Base-by-base conservation (phyloP, 352 stramenopile genomes). In the Phytophthora pluvialis region DNA sequence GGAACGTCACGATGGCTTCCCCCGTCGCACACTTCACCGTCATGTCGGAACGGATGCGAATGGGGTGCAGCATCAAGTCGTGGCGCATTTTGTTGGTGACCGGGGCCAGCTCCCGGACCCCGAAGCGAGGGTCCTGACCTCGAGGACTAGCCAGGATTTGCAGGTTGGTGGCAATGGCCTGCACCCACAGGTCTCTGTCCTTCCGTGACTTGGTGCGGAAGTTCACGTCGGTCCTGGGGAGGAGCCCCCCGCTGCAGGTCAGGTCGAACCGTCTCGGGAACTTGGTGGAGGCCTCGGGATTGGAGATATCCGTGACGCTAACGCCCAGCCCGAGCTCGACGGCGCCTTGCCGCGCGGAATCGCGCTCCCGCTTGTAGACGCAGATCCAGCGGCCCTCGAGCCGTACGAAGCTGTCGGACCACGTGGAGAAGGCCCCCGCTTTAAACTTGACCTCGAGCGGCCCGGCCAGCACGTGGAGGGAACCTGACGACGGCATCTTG, bases 131-230 rank as follows among this genome's bases (percentile, higher is more conserved):
- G 32, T 93, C 80, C 7, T 80, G 39, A 0, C 82, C 84, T 10
- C 38, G 16, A 13, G 71, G 31, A 18, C 64, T 76, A 31, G 74
- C 69, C 38, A 93, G 77, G 16, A 83, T 69, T 43, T 87, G 75
- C 45, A 90, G 64, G 65, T 95, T 95, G 33, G 64, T 81, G 8
- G 72, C 50, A 48, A 95, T 85, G 8, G 85, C 73, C 42, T 83
- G 60, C 18, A 88, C 83, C 86, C 86, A 95, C 40, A 83, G 57
- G 40, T 95, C 86, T 39, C 84, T 73, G 59, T 95, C 86, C 43
- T 92, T 89, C 31, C 84, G 80, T 31, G 83, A 90, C 52, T 89
- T 90, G 50, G 81, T 87, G 26, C 87, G 82, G 65, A 94, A 93
- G 26, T 79, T 88, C 36, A 87, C 73, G 55, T 95, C 87, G 25